Base-by-base conservation (phyloP, 2,329 filamentous ascomycete genomes). In the Fusarium kyushuense region DNA sequence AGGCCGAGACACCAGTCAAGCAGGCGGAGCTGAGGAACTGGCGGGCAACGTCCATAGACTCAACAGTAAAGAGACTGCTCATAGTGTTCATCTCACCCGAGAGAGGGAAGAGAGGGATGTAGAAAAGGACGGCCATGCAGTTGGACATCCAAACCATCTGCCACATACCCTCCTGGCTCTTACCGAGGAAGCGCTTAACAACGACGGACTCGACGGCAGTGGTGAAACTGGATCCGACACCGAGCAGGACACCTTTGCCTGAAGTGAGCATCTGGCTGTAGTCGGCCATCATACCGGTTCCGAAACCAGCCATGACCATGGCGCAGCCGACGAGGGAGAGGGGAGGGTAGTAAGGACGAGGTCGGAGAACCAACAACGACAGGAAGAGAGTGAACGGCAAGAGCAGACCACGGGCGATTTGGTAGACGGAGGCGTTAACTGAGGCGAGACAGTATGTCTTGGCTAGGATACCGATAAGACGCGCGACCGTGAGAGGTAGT, bases 71-170 rank as follows among this genome's bases (percentile, higher is more conserved):
- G 27, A 73, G 70, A 46, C 35, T 60, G 48, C 45, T 56, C 65
- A 67, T 67, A 42, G 71, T 67, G 42, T 27, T 46, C 33, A 73
- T 63, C 43, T 73, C 71, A 19, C 71, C 71, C 3, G 71, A 73
- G 17, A 73, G 69, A 35, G 71, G 71, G 17, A 73, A 63, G 27
- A 73, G 71, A 23, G 71, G 71, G 17, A 72, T 58, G 17, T 73
- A 73, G 57, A 73, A 73, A 40, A 72, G 62, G 13, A 71, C 35
- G 14, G 71, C 71, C 71, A 73, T 72, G 40, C 61, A 68, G 67
- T 73, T 73, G 25, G 71, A 73, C 71, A 73, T 73, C 71, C 71
- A 73, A 29, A 73, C 71, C 71, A 73, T 73, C 67, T 73, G 71
- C 71, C 71, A 73, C 69, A 73, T 73, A 32, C 71, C 71, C 57